These are phyloP conservation scores for Strobilomyces confusus DNA, from an alignment of 768 basidiomycete genomes.

Conservation along the genomic window DNA sequence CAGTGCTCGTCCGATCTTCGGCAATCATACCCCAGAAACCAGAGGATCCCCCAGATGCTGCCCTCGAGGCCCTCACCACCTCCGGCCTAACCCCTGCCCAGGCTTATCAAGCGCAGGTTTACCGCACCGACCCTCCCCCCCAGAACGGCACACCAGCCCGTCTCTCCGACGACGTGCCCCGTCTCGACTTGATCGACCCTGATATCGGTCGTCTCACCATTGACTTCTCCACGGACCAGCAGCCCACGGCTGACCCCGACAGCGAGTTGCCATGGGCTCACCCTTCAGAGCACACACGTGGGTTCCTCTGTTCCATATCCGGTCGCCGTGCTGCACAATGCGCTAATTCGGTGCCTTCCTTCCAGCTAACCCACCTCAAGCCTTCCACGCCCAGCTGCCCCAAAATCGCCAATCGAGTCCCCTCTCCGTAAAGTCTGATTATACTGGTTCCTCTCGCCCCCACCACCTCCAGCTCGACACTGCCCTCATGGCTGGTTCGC, in stretches of 20 bases:
- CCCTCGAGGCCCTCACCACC: constrained; percentile 41
- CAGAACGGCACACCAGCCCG: constrained; percentile 29
- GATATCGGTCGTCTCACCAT: constrained; percentile 57
- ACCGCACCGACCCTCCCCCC: constrained; percentile 41
- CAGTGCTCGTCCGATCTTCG: constrained; percentile 39
- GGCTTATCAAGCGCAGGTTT: constrained; percentile 76
- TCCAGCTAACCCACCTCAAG: constrained; percentile 26
- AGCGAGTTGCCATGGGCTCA: constrained; percentile 60
- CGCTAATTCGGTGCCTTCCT: constrained; percentile 20
- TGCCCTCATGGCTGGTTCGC: constrained; percentile 36
- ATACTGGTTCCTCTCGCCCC: constrained; percentile 35
- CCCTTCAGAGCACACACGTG: constrained; percentile 40
- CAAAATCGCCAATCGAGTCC: constrained; percentile 34
- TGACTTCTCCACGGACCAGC: constrained; percentile 42
- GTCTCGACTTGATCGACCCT: constrained; percentile 45
- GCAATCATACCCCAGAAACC: constrained; percentile 44
- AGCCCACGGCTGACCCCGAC: constrained; percentile 39
- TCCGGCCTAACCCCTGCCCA: constrained; percentile 71
- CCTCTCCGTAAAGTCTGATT: constrained; percentile 38
- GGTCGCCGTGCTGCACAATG: constrained; percentile 25
- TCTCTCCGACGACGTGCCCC: constrained; percentile 32
- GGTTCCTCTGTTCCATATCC: constrained; percentile 31
- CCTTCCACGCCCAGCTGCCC: constrained; percentile 20
- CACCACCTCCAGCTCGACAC: constrained; percentile 63
- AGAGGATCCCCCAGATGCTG: constrained; percentile 47